phyloP scores from a whole-genome alignment of 1,284 basidiomycete genomes.

The Fomitopsis pinicola region DNA sequence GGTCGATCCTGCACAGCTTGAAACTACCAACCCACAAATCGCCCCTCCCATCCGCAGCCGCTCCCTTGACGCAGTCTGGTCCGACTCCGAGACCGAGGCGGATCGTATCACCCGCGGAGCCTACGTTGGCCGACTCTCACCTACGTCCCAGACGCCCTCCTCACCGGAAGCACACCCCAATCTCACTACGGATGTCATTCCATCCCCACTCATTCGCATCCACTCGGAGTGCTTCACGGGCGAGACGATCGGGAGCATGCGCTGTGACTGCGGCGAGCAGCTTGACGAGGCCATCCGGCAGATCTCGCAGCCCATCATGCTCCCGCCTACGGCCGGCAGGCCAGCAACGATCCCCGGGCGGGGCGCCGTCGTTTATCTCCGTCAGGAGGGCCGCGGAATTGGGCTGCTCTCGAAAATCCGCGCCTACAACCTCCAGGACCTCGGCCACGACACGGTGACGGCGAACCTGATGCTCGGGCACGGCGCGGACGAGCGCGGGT shows the following conservation, averaged over 20 bases:
- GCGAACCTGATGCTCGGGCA: slow-evolving; percentile 97
- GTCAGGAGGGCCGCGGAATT: slow-evolving; percentile 99
- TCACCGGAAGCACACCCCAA: slow-evolving; percentile 32
- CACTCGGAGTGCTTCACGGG: slow-evolving; percentile 99
- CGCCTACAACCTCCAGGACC: slow-evolving; percentile 97
- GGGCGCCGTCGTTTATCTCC: slow-evolving; percentile 95
- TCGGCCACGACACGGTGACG: slow-evolving; percentile 97
- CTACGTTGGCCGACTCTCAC: slow-evolving; percentile 81
- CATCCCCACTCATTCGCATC: slow-evolving; percentile 86
- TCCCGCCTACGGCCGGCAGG: slow-evolving; percentile 31
- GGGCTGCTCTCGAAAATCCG: slow-evolving; percentile 94
- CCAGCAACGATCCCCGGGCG: slow-evolving; percentile 63
- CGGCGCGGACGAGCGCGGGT: slow-evolving; percentile 90
- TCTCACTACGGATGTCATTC: slow-evolving; percentile 35
- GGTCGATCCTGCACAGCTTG: slow-evolving; percentile 82
- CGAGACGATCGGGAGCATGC: slow-evolving; percentile 97
- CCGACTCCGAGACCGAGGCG: slow-evolving; percentile 84
- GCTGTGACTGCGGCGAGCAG: slow-evolving; percentile 99
- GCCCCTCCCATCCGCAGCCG: slow-evolving; percentile 72
- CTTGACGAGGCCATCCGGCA: slow-evolving; percentile 93
- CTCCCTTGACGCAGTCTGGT: slow-evolving; percentile 86
- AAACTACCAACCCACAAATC: slow-evolving; percentile 32
- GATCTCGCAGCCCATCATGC: slow-evolving; percentile 73
- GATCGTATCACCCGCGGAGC: slow-evolving; percentile 94
- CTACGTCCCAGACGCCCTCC: slow-evolving; percentile 52